Percentiles rank a stretch among this genome's conserved stretches.
Conservation (phyloP, 768 basidiomycete species). For the Coprinopsis strossmayeri region DNA sequence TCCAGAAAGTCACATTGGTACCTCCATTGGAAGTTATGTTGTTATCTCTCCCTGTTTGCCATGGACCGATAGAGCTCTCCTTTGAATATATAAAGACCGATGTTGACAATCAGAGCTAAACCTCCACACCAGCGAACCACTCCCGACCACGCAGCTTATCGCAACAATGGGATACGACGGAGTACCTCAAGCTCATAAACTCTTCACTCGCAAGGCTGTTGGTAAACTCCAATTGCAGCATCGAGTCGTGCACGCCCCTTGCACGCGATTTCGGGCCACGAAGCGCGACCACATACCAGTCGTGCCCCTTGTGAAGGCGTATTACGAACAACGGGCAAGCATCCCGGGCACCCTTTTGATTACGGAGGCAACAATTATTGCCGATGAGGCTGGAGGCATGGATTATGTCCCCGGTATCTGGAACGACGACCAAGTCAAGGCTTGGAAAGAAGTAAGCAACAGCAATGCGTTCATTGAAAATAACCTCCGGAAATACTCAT, state of each 20-base stretch:
- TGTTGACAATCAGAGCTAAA: too few species aligned
- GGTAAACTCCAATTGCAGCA: constrained; percentile 38
- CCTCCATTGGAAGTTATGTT: too few species aligned
- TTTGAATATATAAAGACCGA: too few species aligned
- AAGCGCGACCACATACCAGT: constrained; percentile 31
- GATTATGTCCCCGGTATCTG: constrained; percentile 42
- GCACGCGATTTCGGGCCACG: constrained; percentile 39
- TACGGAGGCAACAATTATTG: constrained; percentile 52
- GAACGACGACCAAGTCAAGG: constrained; percentile 40
- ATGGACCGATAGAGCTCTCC: too few species aligned
- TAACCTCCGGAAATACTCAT: background rate
- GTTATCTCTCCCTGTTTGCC: too few species aligned
- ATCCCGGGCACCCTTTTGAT: constrained; percentile 49
- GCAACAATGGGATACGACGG: too few species aligned
- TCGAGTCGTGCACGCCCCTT: constrained; percentile 47
- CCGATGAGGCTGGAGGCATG: constrained; percentile 24
- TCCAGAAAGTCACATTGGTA: too few species aligned
- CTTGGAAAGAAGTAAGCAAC: constrained; percentile 41
- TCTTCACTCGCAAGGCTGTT: constrained; percentile 44
- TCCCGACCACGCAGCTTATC: too few species aligned
- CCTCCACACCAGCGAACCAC: too few species aligned
- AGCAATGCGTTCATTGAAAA: background rate
- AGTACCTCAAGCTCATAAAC: too few species aligned
- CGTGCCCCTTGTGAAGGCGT: constrained; percentile 29
- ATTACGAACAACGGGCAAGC: constrained; percentile 43